Conservation (phyloP, 768 basidiomycete species). For the Agaricus subrufescens region DNA sequence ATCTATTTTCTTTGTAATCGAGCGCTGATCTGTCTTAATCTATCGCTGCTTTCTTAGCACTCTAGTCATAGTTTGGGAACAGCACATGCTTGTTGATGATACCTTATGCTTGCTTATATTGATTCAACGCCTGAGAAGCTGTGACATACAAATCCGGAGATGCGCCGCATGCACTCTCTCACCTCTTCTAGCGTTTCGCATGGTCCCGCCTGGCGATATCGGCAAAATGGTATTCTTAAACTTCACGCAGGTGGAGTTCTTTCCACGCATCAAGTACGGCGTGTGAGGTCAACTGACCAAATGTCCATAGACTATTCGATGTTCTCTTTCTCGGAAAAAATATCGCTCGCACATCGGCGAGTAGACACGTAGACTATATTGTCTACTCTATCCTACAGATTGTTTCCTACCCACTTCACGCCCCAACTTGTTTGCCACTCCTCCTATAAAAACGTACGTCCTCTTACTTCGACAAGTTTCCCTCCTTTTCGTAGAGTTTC, state of each 20-base stretch:
- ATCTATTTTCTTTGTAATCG: constrained; percentile 6
- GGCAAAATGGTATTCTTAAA: constrained; percentile 1
- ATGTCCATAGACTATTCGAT: constrained; percentile 18
- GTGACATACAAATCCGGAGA: too few relatives aligned
- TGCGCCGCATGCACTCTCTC: neutral
- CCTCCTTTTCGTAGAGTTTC: neutral
- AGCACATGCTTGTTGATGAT: neutral
- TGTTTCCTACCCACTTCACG: neutral
- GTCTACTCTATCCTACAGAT: neutral
- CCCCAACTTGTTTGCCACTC: neutral
- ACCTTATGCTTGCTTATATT: neutral
- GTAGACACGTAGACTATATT: constrained; percentile 28
- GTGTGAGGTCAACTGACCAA: constrained; percentile 28
- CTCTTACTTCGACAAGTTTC: neutral
- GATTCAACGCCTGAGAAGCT: too few relatives aligned
- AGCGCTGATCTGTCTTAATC: constrained; percentile 8
- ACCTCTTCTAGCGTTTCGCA: constrained; percentile 2
- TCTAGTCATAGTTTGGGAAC: neutral
- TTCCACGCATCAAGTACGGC: constrained; percentile 14
- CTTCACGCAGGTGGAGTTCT: constrained; percentile 4
- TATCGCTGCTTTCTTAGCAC: neutral
- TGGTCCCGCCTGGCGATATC: constrained; percentile 6
- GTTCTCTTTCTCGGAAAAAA: constrained; percentile 21
- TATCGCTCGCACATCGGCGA: constrained; percentile 28
- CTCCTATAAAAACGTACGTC: constrained; percentile 6